phyloP scores from a whole-genome alignment of 495 filamentous ascomycete species.

The Cenococcum geophilum region DNA sequence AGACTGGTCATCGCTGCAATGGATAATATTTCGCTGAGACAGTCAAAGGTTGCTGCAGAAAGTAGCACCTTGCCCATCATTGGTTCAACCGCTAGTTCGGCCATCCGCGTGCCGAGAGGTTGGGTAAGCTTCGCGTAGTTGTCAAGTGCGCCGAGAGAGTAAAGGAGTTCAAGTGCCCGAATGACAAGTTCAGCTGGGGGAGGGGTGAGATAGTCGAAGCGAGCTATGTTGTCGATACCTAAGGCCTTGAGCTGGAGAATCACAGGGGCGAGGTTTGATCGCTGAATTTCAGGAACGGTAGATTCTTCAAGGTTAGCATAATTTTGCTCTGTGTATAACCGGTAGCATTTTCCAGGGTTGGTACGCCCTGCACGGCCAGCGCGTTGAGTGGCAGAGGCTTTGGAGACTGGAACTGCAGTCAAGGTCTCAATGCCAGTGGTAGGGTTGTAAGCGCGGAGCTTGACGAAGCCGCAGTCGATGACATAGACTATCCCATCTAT shows the following conservation, averaged over 20 bases:
- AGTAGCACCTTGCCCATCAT: conserved; percentile 94
- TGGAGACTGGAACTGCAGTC: conserved; percentile 81
- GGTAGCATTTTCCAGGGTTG: conserved; percentile 89
- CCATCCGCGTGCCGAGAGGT: conserved; percentile 84
- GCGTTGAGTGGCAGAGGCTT: conserved; percentile 87
- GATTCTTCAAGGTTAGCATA: conserved; percentile 65
- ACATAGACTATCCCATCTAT: conserved; percentile 41
- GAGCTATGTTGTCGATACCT: conserved; percentile 89
- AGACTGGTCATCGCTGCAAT: conserved; percentile 95
- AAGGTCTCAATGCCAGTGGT: conserved; percentile 83
- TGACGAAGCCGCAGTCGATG: conserved; percentile 62
- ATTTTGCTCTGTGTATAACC: conserved; percentile 77
- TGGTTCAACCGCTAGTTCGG: conserved; percentile 87
- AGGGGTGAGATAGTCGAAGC: conserved; percentile 83
- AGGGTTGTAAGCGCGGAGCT: conserved; percentile 83
- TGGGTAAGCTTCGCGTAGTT: conserved; percentile 86
- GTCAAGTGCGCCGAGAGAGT: conserved; percentile 82
- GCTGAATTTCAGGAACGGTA: conserved; percentile 84
- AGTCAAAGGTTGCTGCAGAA: conserved; percentile 66
- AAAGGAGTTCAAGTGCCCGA: conserved; percentile 83
- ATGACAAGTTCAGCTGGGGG: conserved; percentile 84
- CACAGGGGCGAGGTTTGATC: conserved; percentile 84
- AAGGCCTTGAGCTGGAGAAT: conserved; percentile 93
- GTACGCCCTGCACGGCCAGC: conserved; percentile 89
- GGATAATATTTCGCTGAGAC: conserved; percentile 76